phyloP scores from a whole-genome alignment of 2,329 filamentous ascomycete species.

The Venturia asperata region DNA sequence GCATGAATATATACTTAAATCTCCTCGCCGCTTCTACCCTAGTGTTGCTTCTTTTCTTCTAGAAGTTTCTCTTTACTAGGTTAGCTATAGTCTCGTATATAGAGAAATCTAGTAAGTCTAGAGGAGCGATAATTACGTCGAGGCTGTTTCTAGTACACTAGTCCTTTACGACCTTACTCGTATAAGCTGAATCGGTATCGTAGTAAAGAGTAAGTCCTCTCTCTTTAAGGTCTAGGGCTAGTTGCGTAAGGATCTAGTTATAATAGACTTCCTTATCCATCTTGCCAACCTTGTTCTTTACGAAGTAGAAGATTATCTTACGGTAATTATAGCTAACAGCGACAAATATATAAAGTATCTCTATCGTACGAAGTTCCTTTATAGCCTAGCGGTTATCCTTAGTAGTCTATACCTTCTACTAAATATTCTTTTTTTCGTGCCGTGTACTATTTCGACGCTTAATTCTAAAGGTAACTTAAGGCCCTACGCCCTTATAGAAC shows the following conservation, averaged over 20 bases:
- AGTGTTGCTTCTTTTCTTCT: too few relatives aligned
- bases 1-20: too few relatives aligned
- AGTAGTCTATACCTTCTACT: not conserved
- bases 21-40: too few relatives aligned
- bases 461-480: not conserved
- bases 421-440: not conserved
- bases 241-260: not conserved
- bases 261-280: not conserved
- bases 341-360: not conserved
- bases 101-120: not conserved
- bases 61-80: not conserved
- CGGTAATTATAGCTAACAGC: not conserved
- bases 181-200: not conserved
- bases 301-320: not conserved
- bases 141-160: not conserved
- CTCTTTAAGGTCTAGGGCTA: not conserved
- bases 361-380: not conserved
- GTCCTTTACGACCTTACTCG: not conserved
- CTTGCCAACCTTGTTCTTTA: not conserved
- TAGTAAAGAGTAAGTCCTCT: not conserved
- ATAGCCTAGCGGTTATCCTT: not conserved
- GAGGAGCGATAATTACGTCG: not conserved
- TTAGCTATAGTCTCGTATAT: not conserved
- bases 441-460: not conserved
- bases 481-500: not conserved